Evolutionary conservation across 352 stramenopile species (phyloP), one percentile per base, ranked within the genome.

Genomic region (Globisporangium canariense): DNA sequence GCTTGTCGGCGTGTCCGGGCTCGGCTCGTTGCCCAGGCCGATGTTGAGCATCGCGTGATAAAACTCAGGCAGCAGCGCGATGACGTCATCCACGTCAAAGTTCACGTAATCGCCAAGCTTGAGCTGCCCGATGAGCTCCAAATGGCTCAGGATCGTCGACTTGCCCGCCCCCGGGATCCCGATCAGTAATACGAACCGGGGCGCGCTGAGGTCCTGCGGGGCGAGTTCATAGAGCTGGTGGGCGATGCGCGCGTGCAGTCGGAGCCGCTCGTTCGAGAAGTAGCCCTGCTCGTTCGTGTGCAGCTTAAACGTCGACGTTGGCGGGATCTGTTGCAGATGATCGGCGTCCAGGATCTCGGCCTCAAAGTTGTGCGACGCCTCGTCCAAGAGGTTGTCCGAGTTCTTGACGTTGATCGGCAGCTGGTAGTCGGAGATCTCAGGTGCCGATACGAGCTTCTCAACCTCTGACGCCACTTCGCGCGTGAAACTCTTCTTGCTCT

Each of bases 11-110:
- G 61, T 49, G 60, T 77, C 64, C 5, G 46, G 9, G 36, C 62
- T 66, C 2, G 71, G 75, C 16, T 83, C 75, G 46, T 92, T 93
- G 36, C 85, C 83, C 7, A 91, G 58, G 7, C 85, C 85, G 54
- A 93, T 79, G 53, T 91, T 92, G 40, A 93, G 81, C 85, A 92
- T 89, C 6, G 85, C 75, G 64, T 91, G 81, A 61, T 93, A 91
- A 45, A 88, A 93, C 70, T 91, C 82, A 9, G 82, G 84, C 30
- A 93, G 66, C 56, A 93, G 71, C 20, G 84, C 83, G 60, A 91
- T 91, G 38, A 90, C 69, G 65, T 93, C 84, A 65, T 93, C 84
- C 7, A 93, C 79, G 43, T 91, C 84, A 60, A 93, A 93, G 68
- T 91, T 93, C 49, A 91, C 84, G 73, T 88, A 93, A 45, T 91